These are phyloP conservation scores for Blastobotrys peoriensis DNA, from an alignment of 805 yeast genomes.

Conservation along the genomic window DNA sequence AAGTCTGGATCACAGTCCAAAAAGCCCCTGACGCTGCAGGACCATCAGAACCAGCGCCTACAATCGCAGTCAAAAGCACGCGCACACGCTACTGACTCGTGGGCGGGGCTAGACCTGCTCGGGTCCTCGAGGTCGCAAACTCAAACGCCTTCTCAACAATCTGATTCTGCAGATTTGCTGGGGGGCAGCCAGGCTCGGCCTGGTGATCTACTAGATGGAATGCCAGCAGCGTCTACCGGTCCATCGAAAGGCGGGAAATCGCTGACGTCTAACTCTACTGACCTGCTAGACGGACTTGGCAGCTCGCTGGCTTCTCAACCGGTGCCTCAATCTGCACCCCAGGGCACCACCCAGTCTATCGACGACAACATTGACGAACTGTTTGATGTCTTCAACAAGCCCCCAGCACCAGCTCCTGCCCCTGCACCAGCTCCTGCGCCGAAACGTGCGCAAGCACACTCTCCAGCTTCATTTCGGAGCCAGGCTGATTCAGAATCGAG, in stretches of 20 bases:
- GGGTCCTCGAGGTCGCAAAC: too few relatives aligned
- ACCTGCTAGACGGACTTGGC: conserved; percentile 1
- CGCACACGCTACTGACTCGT: conserved; percentile 13
- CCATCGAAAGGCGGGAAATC: not conserved
- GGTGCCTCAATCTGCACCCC: not conserved
- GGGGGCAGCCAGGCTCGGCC: not conserved
- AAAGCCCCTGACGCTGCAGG: conserved; percentile 28
- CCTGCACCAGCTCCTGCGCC: conserved; percentile 1
- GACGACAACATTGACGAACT: conserved; percentile 18
- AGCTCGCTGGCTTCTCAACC: not conserved
- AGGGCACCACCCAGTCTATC: not conserved
- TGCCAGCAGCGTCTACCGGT: conserved; percentile 1
- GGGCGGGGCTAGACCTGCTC: conserved; percentile 28
- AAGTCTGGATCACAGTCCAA: conserved; percentile 15
- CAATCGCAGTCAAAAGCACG: conserved; percentile 6
- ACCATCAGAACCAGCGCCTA: conserved; percentile 21
- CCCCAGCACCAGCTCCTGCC: conserved; percentile 9
- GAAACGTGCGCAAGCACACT: not conserved
- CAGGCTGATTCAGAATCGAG: not conserved
- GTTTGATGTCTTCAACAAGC: conserved; percentile 22
- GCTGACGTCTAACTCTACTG: not conserved
- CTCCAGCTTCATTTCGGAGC: not conserved
- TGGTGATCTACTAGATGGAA: not conserved
- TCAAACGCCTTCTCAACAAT: too few relatives aligned
- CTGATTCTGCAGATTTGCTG: not conserved